These are phyloP conservation scores for Herpetomonas samuelpessoai DNA, from an alignment of 208 protist genomes.

Conservation along the genomic window DNA sequence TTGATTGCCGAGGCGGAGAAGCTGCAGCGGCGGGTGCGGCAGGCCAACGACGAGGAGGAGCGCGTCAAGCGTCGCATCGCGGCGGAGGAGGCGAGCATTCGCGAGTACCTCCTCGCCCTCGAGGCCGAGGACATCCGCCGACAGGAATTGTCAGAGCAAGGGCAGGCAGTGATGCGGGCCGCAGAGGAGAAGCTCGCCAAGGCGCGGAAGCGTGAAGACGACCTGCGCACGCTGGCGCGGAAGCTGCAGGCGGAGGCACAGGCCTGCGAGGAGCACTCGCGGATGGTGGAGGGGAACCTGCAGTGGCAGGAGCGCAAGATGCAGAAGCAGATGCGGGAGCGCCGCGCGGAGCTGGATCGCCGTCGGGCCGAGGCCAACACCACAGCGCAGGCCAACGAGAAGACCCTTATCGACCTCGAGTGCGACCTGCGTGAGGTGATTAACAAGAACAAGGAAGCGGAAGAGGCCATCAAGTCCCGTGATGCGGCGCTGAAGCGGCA, in stretches of 20 bases:
- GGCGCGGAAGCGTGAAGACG: constrained; percentile 42
- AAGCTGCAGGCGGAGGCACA: constrained; percentile 38
- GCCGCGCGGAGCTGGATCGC: constrained; percentile 40
- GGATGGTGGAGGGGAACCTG: constrained; percentile 38
- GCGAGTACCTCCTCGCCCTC: constrained; percentile 47
- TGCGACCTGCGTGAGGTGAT: constrained; percentile 33
- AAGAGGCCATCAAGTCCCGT: constrained; percentile 34
- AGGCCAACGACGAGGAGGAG: constrained; percentile 11
- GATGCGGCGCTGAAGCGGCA: constrained; percentile 54
- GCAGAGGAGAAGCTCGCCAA: constrained; percentile 42
- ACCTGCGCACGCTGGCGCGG: constrained; percentile 36
- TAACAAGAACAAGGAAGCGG: constrained; percentile 52
- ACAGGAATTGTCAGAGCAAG: constrained; percentile 29
- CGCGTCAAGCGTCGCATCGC: constrained; percentile 21
- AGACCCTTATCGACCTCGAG: constrained; percentile 53
- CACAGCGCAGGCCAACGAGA: constrained; percentile 34
- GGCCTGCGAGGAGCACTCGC: constrained; percentile 36
- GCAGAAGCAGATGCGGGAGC: constrained; percentile 30
- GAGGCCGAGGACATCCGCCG: constrained; percentile 54
- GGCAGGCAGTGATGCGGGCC: constrained; percentile 31
- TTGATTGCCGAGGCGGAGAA: constrained; percentile 16
- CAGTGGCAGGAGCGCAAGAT: constrained; percentile 22
- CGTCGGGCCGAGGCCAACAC: constrained; percentile 26
- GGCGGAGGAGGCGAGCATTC: constrained; percentile 54
- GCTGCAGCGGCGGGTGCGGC: constrained; percentile 7